Conservation (phyloP, 2,329 filamentous ascomycete genomes). For the Zasmidium citrigriseum region DNA sequence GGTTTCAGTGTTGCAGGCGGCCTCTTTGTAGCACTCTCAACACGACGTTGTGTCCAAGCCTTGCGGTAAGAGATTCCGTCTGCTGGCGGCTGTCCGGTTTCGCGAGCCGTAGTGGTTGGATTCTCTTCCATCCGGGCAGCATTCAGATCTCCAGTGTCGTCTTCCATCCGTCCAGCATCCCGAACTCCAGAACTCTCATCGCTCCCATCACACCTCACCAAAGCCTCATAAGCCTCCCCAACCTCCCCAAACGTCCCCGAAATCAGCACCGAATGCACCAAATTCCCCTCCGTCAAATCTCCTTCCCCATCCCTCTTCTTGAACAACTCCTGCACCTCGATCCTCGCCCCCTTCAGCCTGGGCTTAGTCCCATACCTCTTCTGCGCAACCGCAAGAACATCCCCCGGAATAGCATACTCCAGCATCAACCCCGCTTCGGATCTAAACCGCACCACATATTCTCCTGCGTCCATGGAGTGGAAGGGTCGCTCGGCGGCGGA, state of each 20-base stretch:
- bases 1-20: background rate
- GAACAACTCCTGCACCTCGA: constrained; percentile 15
- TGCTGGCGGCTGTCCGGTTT: too few species aligned
- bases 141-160: too few species aligned
- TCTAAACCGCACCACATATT: constrained; percentile 22
- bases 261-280: constrained; percentile 15
- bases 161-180: too few species aligned
- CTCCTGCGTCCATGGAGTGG: constrained; percentile 13
- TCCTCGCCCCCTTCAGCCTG: constrained; percentile 10
- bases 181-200: too few species aligned
- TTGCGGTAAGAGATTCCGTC: too few species aligned
- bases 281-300: background rate
- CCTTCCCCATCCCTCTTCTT: background rate
- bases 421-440: constrained; percentile 20
- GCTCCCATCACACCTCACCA: too few species aligned
- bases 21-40: too few species aligned
- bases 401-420: constrained; percentile 15
- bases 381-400: constrained; percentile 3
- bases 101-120: too few species aligned
- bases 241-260: constrained; percentile 21
- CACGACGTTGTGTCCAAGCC: too few species aligned
- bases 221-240: background rate
- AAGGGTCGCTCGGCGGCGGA: constrained; percentile 18
- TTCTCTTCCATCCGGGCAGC: too few species aligned
- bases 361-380: constrained; percentile 8